These are phyloP conservation scores for Deakozyma indianensis DNA, from an alignment of 805 yeast genomes.

Conservation along the genomic window DNA sequence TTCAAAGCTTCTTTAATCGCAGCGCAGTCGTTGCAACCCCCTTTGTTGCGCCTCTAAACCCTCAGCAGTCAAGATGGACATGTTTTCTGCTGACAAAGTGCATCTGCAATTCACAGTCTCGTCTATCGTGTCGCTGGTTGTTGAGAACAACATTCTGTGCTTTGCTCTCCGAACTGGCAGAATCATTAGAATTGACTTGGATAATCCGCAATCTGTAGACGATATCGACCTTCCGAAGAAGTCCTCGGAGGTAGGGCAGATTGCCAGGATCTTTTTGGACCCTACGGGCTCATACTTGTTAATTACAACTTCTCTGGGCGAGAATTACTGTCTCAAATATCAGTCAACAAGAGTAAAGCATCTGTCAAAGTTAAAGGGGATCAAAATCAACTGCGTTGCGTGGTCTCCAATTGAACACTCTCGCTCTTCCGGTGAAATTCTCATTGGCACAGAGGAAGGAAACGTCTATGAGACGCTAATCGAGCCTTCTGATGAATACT, in stretches of 20 bases:
- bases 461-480: conserved; percentile 20
- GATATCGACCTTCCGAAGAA: conserved; percentile 21
- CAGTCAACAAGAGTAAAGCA: conserved; percentile 27
- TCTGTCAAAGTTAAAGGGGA: conserved; percentile 33
- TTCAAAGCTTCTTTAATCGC: no score
- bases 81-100: conserved; percentile 26
- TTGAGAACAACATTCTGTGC: conserved; percentile 39
- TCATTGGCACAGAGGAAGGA: conserved; percentile 38
- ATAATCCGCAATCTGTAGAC: conserved; percentile 46
- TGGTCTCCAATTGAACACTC: conserved; percentile 27
- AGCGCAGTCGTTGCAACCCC: no score
- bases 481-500: conserved; percentile 20
- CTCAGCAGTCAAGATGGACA: conserved; percentile 1
- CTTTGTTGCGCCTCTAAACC: no score
- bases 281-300: conserved; percentile 38
- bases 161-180: conserved; percentile 38
- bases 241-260: conserved; percentile 16
- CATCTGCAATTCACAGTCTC: conserved; percentile 36
- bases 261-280: conserved; percentile 31
- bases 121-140: conserved; percentile 36
- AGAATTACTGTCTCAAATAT: conserved; percentile 34
- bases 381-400: conserved; percentile 27
- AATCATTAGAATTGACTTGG: conserved; percentile 52
- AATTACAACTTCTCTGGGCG: conserved; percentile 31
- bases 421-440: conserved; percentile 29